Evolutionary conservation across 768 basidiomycete species (phyloP).

Genomic region (Auricularia auricula-judae): DNA sequence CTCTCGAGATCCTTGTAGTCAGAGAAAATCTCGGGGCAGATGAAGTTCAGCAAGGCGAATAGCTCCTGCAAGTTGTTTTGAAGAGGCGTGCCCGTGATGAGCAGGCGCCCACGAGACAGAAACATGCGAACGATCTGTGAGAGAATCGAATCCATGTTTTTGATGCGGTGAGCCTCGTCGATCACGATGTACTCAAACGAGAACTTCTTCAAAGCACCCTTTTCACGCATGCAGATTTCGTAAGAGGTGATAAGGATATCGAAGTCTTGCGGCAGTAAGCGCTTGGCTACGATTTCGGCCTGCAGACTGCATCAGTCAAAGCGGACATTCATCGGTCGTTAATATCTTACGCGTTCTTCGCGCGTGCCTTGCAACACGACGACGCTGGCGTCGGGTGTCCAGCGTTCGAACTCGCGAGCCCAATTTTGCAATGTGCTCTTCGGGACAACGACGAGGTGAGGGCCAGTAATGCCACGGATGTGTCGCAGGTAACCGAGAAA

Average conservation of each 20-base stretch:
- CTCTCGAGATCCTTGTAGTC: slow-evolving; percentile 84
- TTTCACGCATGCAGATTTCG: slow-evolving; percentile 94
- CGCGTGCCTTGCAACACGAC: slow-evolving; percentile 76
- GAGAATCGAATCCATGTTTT: slow-evolving; percentile 94
- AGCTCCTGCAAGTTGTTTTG: slow-evolving; percentile 97
- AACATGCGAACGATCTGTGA: slow-evolving; percentile 91
- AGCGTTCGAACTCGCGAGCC: slow-evolving; percentile 82
- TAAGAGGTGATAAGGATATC: slow-evolving; percentile 94
- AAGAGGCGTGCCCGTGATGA: slow-evolving; percentile 94
- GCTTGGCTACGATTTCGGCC: slow-evolving; percentile 64
- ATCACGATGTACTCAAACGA: slow-evolving; percentile 97
- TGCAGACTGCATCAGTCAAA: slow-evolving; percentile 3
- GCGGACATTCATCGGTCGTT: too few species aligned
- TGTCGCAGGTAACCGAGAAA: slow-evolving; percentile 94
- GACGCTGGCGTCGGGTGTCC: slow-evolving; percentile 83
- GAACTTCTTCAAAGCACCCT: slow-evolving; percentile 84
- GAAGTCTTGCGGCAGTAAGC: slow-evolving; percentile 79
- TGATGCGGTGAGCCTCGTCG: slow-evolving; percentile 98
- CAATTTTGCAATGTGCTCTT: slow-evolving; percentile 98
- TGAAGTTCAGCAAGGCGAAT: slow-evolving; percentile 87
- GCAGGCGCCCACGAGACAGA: slow-evolving; percentile 73
- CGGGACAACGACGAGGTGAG: slow-evolving; percentile 95
- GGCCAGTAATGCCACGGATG: slow-evolving; percentile 61
- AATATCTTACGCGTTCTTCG: slow-evolving; percentile 57
- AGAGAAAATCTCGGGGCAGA: slow-evolving; percentile 92